Base-by-base conservation (phyloP, 805 yeast genomes). In the Lipomyces mesembrius region DNA sequence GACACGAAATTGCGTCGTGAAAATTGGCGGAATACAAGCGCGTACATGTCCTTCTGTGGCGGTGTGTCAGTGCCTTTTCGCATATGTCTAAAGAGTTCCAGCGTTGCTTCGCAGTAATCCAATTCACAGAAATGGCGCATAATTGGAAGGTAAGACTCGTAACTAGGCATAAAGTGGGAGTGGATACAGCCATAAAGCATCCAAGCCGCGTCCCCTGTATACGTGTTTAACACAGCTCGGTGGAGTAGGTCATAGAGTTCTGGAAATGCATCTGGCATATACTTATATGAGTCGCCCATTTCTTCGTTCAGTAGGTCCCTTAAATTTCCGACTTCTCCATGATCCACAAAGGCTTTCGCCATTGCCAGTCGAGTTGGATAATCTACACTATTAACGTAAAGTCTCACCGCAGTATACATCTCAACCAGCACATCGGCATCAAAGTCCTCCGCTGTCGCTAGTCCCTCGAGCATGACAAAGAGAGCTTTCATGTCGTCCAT, bases 21-120 rank as follows among this genome's bases (percentile, higher is more conserved):
- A 77, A 89, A 89, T 59, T 83, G 83, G 61, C 83, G 80, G 74
- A 90, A 87, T 29, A 90, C 75, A 70, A 84, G 84, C 63, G 82
- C 76, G 72, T 89, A 91, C 76, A 89, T 84, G 71, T 85, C 84
- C 39, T 85, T 76, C 29, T 57, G 64, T 14, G 72, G 71, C 17
- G 71, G 72, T 11, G 69, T 64, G 2, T 14, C 34, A 9, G 66
- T 57, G 20, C 57, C 71, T 71, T 80, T 80, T 69, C 87, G 84
- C 78, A 89, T 78, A 65, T 84, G 85, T 64, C 88, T 83, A 77
- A 90, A 88, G 14, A 89, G 81, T 34, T 82, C 77, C 61, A 88
- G 79, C 0, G 93, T 86, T 11, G 87, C 86, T 70, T 87, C 85
- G 29, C 90, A 86, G 46, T 89, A 78, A 34, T 81, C 82, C 17